phyloP scores from a whole-genome alignment of 2,329 filamentous ascomycete genomes.

The Pseudocercospora crystallina region DNA sequence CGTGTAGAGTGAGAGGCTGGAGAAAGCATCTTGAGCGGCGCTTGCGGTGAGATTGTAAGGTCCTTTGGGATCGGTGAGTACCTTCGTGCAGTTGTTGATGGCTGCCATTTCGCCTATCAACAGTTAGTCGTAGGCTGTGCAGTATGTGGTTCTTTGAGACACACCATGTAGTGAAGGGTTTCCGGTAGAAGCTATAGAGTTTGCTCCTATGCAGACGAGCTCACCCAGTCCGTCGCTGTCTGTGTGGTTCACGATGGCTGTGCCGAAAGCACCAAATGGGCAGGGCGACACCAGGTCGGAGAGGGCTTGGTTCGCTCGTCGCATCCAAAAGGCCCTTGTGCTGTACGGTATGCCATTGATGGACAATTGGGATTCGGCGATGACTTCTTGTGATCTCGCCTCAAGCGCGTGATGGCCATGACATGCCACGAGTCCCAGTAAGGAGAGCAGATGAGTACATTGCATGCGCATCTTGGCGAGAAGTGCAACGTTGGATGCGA shows the following conservation, averaged over 20 bases:
- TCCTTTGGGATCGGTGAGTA: constrained; percentile 50
- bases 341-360: constrained; percentile 18
- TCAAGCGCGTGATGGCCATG: too few relatives aligned
- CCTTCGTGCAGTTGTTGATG: constrained; percentile 53
- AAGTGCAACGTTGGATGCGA: too few relatives aligned
- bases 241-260: constrained; percentile 58
- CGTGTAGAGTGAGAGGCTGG: constrained; percentile 54
- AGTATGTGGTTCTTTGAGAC: not conserved
- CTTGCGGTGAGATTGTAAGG: constrained; percentile 44
- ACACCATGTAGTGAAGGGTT: constrained; percentile 56
- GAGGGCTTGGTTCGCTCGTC: constrained; percentile 49
- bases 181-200: constrained; percentile 45
- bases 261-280: constrained; percentile 55
- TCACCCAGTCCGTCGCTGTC: constrained; percentile 41
- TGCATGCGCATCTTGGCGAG: too few relatives aligned
- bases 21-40: constrained; percentile 49
- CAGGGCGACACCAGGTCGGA: constrained; percentile 48
- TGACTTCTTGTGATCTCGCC: not conserved
- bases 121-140: not conserved
- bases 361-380: constrained; percentile 5
- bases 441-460: too few relatives aligned
- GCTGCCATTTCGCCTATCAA: constrained; percentile 53
- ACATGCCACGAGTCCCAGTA: too few relatives aligned
- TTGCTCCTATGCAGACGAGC: constrained; percentile 54
- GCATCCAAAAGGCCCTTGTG: constrained; percentile 51